Percentiles rank a stretch among this genome's conserved stretches.
These are phyloP conservation scores for Pulveroboletus sp. DNA, from an alignment of 768 basidiomycete species.

Conservation along the genomic window DNA sequence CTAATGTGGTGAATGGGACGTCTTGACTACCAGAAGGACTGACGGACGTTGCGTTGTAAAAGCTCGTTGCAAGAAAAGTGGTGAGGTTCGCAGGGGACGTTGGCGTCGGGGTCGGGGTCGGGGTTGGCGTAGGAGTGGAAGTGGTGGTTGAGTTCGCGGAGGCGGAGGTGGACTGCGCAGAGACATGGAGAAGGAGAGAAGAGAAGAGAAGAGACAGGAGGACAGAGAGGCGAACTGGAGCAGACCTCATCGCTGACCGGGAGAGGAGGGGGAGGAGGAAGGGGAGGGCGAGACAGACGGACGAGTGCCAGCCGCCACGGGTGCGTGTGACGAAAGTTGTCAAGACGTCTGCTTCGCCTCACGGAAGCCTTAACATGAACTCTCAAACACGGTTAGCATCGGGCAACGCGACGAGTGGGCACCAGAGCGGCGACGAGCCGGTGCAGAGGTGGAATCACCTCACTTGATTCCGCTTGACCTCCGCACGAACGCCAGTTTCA, in stretches of 20 bases:
- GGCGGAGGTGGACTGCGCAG: conserved; percentile 34
- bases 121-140: background rate
- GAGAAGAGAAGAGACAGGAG: conserved; percentile 25
- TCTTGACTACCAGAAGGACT: conserved; percentile 45
- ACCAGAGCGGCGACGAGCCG: conserved; percentile 6
- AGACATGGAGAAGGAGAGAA: conserved; percentile 27
- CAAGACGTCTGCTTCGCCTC: conserved; percentile 7
- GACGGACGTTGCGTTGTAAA: conserved; percentile 46
- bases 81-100: conserved; percentile 35
- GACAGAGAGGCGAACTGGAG: background rate
- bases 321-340: conserved; percentile 16
- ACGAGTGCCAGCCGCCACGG: conserved; percentile 30
- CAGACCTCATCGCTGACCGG: conserved; percentile 13
- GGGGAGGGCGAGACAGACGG: background rate
- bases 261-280: background rate
- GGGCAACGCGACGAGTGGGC: background rate
- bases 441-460: conserved; percentile 1
- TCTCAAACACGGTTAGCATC: conserved; percentile 1
- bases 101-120: background rate
- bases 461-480: background rate
- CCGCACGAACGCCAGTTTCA: background rate
- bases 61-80: conserved; percentile 51
- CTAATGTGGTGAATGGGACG: conserved; percentile 46
- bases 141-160: conserved; percentile 19
- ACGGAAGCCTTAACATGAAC: background rate